Percentiles rank a stretch among this genome's conserved stretches.
These are phyloP conservation scores for Fusarium continuum DNA, from an alignment of 2,329 filamentous ascomycete species.

Conservation along the genomic window DNA sequence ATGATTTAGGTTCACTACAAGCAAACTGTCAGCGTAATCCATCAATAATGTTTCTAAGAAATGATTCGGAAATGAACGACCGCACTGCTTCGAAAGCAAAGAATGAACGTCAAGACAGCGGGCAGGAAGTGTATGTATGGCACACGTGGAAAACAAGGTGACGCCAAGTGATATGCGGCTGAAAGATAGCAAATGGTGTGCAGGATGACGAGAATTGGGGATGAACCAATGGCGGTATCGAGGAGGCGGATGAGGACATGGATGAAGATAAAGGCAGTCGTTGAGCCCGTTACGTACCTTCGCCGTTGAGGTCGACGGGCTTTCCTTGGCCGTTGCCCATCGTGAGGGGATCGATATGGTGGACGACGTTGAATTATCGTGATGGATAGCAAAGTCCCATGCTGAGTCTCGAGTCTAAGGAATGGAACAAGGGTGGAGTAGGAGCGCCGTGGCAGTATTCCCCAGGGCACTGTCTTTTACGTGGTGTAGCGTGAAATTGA, in stretches of 20 bases:
- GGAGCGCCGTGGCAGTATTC: slow-evolving; percentile 37
- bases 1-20: slow-evolving; percentile 91
- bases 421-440: slow-evolving; percentile 39
- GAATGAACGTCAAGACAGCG: not conserved
- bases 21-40: slow-evolving; percentile 8
- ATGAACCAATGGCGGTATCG: slow-evolving; percentile 9
- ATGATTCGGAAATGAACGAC: not conserved
- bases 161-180: slow-evolving; percentile 33
- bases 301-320: slow-evolving; percentile 88
- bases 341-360: slow-evolving; percentile 40
- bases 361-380: slow-evolving; percentile 45
- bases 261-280: not conserved
- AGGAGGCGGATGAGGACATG: not conserved
- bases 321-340: slow-evolving; percentile 99
- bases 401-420: slow-evolving; percentile 40
- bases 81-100: not conserved
- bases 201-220: slow-evolving; percentile 9
- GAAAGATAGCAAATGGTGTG: slow-evolving; percentile 17
- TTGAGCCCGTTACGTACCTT: slow-evolving; percentile 67
- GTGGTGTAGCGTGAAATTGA: not conserved
- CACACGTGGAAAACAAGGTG: slow-evolving; percentile 38
- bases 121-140: slow-evolving; percentile 33
- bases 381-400: slow-evolving; percentile 43
- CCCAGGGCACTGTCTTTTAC: slow-evolving; percentile 32
- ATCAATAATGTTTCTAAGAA: not conserved